phyloP scores from a whole-genome alignment of 2,329 filamentous ascomycete species.

The Mollisia scopiformis region DNA sequence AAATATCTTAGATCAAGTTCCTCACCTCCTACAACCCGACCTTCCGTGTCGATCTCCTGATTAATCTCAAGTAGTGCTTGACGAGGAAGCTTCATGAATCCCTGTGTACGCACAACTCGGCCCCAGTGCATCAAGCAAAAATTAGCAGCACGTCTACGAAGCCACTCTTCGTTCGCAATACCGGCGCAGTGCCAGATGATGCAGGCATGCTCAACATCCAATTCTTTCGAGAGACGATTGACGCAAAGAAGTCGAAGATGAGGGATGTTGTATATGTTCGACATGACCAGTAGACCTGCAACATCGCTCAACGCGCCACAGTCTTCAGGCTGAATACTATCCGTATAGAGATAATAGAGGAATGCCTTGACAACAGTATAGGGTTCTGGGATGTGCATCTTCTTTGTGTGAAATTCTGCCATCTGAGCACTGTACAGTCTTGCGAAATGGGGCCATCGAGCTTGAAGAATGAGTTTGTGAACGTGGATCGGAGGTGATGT shows the following conservation, averaged over 20 bases:
- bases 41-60: conserved; percentile 90
- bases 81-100: conserved; percentile 80
- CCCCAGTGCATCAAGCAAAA: conserved; percentile 97
- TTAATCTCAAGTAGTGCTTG: conserved; percentile 85
- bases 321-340: conserved; percentile 72
- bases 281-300: conserved; percentile 93
- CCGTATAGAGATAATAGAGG: conserved; percentile 94
- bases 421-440: conserved; percentile 92
- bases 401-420: conserved; percentile 95
- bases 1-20: conserved; percentile 31
- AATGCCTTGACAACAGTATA: conserved; percentile 95
- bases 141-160: conserved; percentile 82
- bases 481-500: conserved; percentile 89
- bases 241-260: conserved; percentile 90
- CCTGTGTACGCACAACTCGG: conserved; percentile 84
- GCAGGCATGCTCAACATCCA: conserved; percentile 93
- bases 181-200: conserved; percentile 95
- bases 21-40: conserved; percentile 86
- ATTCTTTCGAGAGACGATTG: conserved; percentile 84
- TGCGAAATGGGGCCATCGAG: conserved; percentile 95
- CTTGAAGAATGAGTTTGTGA: conserved; percentile 90
- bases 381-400: conserved; percentile 97
- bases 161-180: conserved; percentile 89
- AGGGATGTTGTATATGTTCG: conserved; percentile 96
- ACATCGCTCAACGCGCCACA: conserved; percentile 77